Conservation (phyloP, 768 basidiomycete species). For the Naganishia kalamii region DNA sequence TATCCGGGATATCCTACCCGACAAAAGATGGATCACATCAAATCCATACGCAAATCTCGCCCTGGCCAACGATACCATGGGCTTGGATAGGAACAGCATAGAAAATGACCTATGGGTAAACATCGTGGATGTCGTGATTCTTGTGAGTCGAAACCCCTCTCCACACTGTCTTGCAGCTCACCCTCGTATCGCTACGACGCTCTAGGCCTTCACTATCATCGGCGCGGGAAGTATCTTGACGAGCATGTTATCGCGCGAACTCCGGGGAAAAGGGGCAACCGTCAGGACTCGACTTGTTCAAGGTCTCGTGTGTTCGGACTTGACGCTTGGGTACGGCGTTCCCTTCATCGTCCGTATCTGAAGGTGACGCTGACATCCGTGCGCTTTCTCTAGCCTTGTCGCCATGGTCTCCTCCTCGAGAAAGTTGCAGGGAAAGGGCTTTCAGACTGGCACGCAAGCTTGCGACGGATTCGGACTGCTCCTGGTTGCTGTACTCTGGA, state of each 20-base stretch:
- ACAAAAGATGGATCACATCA: background rate
- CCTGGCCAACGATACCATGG: background rate
- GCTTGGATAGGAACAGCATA: background rate
- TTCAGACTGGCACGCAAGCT: constrained; percentile 27
- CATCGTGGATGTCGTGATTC: constrained; percentile 37
- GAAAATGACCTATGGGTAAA: constrained; percentile 29
- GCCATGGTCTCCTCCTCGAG: constrained; percentile 33
- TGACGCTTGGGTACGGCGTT: constrained; percentile 37
- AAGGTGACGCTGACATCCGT: background rate
- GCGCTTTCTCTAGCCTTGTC: constrained; percentile 26
- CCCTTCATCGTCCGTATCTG: background rate
- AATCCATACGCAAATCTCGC: background rate
- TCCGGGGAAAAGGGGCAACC: constrained; percentile 34
- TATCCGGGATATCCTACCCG: background rate
- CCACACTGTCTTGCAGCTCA: background rate
- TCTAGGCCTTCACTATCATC: constrained; percentile 35
- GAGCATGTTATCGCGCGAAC: constrained; percentile 37
- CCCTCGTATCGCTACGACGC: background rate
- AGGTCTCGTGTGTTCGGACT: constrained; percentile 38
- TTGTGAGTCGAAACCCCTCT: constrained; percentile 20
- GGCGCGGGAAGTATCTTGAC: constrained; percentile 36
- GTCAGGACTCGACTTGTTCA: constrained; percentile 43
- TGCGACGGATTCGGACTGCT: constrained; percentile 41
- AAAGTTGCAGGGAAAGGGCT: constrained; percentile 24
- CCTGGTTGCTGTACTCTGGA: constrained; percentile 36